phyloP scores from a whole-genome alignment of 1,284 basidiomycete genomes.

The Chalciporus piperatoides region DNA sequence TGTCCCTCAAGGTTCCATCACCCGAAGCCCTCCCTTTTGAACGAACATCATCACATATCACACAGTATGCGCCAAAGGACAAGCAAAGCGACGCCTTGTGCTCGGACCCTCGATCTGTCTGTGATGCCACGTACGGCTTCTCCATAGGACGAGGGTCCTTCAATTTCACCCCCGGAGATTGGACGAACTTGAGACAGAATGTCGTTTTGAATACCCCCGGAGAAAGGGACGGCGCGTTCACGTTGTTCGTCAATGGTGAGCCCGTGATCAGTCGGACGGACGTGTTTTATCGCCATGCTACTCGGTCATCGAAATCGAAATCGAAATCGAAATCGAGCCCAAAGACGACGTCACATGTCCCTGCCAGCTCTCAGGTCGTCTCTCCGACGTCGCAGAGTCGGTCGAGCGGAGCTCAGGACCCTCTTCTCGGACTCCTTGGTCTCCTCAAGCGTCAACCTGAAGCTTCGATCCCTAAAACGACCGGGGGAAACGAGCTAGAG shows the following conservation, averaged over 20 bases:
- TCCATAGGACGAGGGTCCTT: constrained; percentile 76
- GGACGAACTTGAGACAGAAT: constrained; percentile 65
- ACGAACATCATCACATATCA: constrained; percentile 5
- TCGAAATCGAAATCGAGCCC: background rate
- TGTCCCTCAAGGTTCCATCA: constrained; percentile 20
- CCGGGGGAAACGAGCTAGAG: background rate
- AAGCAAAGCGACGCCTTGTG: constrained; percentile 59
- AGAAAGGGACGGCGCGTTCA: constrained; percentile 48
- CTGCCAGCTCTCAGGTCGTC: background rate
- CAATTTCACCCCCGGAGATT: constrained; percentile 55
- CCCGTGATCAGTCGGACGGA: constrained; percentile 51
- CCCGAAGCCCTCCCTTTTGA: background rate
- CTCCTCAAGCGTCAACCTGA: background rate
- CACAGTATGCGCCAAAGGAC: constrained; percentile 63
- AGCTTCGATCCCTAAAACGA: background rate
- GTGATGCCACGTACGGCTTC: constrained; percentile 62
- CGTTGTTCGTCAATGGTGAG: constrained; percentile 51
- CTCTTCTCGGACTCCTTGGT: background rate
- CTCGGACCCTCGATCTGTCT: constrained; percentile 52
- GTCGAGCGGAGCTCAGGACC: background rate
- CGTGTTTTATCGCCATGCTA: constrained; percentile 55
- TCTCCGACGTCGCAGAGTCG: background rate
- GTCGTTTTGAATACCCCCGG: constrained; percentile 71
- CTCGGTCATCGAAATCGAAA: constrained; percentile 9
- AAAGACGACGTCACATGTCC: background rate